A percentile compares a stretch with the other conserved stretches of the same genome.
These are phyloP conservation scores for Saturnispora serradocipensis DNA, from an alignment of 805 yeast genomes.

Conservation along the genomic window DNA sequence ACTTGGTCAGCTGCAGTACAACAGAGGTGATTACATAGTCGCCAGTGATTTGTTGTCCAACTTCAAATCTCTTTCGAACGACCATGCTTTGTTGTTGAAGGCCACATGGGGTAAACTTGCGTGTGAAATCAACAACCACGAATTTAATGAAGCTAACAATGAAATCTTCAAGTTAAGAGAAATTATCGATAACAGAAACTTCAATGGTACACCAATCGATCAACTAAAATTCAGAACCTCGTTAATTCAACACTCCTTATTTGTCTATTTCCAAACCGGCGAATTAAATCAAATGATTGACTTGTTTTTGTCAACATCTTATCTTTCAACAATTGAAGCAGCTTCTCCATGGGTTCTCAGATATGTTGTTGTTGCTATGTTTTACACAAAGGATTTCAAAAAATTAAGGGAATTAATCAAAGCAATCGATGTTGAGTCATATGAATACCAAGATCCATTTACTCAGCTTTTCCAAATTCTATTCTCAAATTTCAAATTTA, in stretches of 20 bases:
- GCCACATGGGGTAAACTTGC: slow-evolving; percentile 69
- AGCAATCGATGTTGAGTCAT: slow-evolving; percentile 50
- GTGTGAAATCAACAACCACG: slow-evolving; percentile 43
- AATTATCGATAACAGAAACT: slow-evolving; percentile 45
- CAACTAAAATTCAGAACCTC: slow-evolving; percentile 59
- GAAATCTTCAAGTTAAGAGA: slow-evolving; percentile 50
- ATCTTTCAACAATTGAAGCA: slow-evolving; percentile 59
- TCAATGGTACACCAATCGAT: slow-evolving; percentile 40
- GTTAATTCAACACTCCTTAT: slow-evolving; percentile 62
- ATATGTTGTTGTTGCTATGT: slow-evolving; percentile 55
- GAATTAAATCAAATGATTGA: slow-evolving; percentile 43
- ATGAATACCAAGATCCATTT: slow-evolving; percentile 59
- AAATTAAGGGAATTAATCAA: slow-evolving; percentile 49
- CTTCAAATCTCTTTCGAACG: slow-evolving; percentile 46
- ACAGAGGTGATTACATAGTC: slow-evolving; percentile 52
- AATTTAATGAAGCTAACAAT: slow-evolving; percentile 44
- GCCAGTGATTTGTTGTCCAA: slow-evolving; percentile 51
- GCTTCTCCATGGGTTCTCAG: slow-evolving; percentile 65
- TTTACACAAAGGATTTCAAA: slow-evolving; percentile 32
- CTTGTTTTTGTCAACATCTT: slow-evolving; percentile 48
- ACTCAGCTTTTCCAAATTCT: slow-evolving; percentile 46
- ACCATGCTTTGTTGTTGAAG: slow-evolving; percentile 39
- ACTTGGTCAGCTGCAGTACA: slow-evolving; percentile 54
- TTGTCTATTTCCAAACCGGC: slow-evolving; percentile 38
- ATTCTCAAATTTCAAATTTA: slow-evolving; percentile 52